Conservation (phyloP, 805 yeast genomes). For the Cyberlindnera xishuangbannaensis region DNA sequence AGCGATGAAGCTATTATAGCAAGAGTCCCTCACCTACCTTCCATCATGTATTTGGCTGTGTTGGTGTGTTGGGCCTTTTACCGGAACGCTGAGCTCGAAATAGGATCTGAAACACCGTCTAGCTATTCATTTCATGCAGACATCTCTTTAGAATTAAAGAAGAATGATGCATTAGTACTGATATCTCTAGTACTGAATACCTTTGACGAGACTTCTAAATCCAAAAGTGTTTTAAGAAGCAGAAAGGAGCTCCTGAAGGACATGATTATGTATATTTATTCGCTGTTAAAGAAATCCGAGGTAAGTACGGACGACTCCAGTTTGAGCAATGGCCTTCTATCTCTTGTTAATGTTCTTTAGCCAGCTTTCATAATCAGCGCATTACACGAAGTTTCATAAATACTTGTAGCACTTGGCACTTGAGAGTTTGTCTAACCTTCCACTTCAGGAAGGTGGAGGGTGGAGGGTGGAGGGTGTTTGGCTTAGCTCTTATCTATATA, state of each 20-base stretch:
- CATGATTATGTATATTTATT: not conserved
- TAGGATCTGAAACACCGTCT: not conserved
- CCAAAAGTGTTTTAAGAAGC: not conserved
- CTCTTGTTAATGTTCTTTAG: too few relatives aligned
- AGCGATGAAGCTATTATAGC: conserved; percentile 20
- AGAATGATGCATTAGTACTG: not conserved
- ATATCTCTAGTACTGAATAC: not conserved
- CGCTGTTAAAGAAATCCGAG: not conserved
- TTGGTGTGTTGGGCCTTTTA: conserved; percentile 16
- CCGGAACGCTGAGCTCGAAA: conserved; percentile 1
- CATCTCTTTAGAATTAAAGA: not conserved
- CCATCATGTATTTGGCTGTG: conserved; percentile 14
- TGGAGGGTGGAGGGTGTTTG: not conserved
- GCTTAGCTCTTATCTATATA: not conserved
- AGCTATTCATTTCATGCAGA: not conserved
- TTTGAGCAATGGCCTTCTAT: not conserved
- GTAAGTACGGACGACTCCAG: not conserved
- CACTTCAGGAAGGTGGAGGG: not conserved
- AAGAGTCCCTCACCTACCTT: conserved; percentile 24
- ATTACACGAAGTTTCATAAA: too few relatives aligned
- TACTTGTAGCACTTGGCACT: too few relatives aligned
- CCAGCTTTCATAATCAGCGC: too few relatives aligned
- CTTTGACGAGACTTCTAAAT: not conserved
- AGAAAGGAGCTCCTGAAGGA: not conserved
- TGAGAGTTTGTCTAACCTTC: too few relatives aligned